Evolutionary conservation across 345 rosid genomes (phyloP), one percentile per base, ranked within the genome.

Genomic region (Populus nigra): DNA sequence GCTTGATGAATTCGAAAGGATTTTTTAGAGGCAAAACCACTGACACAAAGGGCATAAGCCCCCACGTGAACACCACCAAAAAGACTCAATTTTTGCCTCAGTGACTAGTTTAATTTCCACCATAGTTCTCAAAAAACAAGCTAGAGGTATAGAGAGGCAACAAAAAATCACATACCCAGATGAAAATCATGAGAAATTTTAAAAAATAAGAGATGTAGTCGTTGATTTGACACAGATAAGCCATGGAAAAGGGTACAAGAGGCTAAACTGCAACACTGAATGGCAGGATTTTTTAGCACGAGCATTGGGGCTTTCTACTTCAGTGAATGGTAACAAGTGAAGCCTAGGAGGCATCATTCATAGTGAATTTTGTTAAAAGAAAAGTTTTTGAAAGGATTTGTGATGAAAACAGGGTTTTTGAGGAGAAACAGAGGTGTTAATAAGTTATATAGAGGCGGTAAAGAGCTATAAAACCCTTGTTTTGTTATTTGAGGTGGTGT

Each of bases 91-190:
- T 23, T 83, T 36, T 71, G 92, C 92, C 87, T 80, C 89, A 35
- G 78, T 83, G 91, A 90, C 93, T 83, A 86, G 90, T 87, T 69
- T 80, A 27, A 50, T 79, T 86, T 87, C 74, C 86, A 75, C 31
- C 7, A 66, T 29, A 12, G 59, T 49, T 29, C 13, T 57, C 1
- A 55, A 84, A 84, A 85, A 89, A 83, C 82, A 79, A 80, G 92
- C 90, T 86, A 85, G 83, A 87, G 89, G 90, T 85, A 88, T 82
- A 59, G 74, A 72, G 87, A 86, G 85, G 87, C 89, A 84, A 67
- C 23, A 35, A 36, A 36, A 16, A 31, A 2, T 33, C 31, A 69
- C 20, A 69, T 6, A 5, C 27, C 1, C 23, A 17, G 8, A 68
- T 3, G 12, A 8, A n/a, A 18, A 8, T 25, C 27, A 17, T 3